Evolutionary conservation across 179 eudicot genomes (phyloP).

Genomic region (Carnegiea gigantea): DNA sequence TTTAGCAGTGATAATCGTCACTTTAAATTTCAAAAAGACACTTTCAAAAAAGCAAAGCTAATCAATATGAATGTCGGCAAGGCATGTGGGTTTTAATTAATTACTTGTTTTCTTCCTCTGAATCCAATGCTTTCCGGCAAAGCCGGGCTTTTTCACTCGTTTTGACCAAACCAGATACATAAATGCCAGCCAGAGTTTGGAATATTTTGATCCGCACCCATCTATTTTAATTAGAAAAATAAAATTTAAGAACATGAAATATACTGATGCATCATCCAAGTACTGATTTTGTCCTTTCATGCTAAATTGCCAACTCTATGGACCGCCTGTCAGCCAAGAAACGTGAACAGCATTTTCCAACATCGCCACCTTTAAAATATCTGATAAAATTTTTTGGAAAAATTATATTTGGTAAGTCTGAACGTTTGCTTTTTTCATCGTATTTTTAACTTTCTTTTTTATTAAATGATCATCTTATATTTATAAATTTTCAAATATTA

Average conservation of each 20-base stretch:
- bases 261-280: no score
- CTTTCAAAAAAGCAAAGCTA: not conserved
- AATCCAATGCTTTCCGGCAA: no score
- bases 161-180: not conserved
- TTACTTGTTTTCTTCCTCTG: no score
- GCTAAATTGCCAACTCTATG: not conserved
- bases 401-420: no score
- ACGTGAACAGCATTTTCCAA: not conserved
- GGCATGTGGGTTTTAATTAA: not conserved
- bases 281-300: not conserved
- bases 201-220: not conserved
- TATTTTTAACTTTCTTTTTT: no score
- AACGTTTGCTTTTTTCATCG: no score
- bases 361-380: no score
- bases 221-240: not conserved
- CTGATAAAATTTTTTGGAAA: no score
- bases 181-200: not conserved
- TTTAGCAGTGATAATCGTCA: no score
- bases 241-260: not conserved
- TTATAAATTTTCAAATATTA: no score
- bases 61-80: not conserved
- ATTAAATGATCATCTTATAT: no score
- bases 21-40: no score
- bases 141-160: not conserved
- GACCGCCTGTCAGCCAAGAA: not conserved